These are phyloP conservation scores for Sugiyamaella pinicola DNA, from an alignment of 1,139 yeast genomes.

Conservation along the genomic window DNA sequence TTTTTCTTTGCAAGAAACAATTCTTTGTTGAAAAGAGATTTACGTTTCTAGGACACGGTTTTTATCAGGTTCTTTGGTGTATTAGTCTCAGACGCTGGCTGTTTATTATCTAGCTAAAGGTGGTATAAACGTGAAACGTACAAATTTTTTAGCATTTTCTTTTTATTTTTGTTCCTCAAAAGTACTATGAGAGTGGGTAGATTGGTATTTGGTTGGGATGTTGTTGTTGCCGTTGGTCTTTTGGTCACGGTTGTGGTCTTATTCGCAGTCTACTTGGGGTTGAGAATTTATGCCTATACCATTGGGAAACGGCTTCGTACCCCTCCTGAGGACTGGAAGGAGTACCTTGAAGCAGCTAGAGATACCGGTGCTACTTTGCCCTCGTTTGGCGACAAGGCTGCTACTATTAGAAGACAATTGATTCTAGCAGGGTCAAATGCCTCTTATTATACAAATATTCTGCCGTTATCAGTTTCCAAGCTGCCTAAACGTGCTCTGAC, in stretches of 20 bases:
- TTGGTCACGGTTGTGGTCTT: constrained; percentile 20
- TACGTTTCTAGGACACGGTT: no score
- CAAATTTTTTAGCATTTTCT: no score
- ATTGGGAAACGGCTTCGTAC: constrained; percentile 33
- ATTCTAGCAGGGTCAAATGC: constrained; percentile 55
- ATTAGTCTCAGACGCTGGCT: no score
- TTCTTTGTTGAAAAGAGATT: no score
- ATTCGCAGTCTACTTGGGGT: constrained; percentile 19
- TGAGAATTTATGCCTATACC: constrained; percentile 20
- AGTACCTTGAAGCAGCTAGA: constrained; percentile 35
- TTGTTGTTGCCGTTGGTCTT: constrained; percentile 17
- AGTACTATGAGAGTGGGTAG: constrained; percentile 3
- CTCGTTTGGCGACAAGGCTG: constrained; percentile 36
- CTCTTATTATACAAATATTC: constrained; percentile 45
- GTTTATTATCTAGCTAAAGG: no score
- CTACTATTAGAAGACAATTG: constrained; percentile 55
- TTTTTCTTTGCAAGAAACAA: no score
- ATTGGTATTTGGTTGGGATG: constrained; percentile 6
- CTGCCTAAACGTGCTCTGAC: constrained; percentile 29
- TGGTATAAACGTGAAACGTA: no score
- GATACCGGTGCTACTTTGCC: constrained; percentile 36
- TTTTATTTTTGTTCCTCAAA: not conserved
- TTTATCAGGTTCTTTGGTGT: no score
- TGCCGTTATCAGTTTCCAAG: constrained; percentile 28
- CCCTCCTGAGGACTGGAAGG: constrained; percentile 39